Conservation (phyloP, 352 stramenopile species). For the Phytopythium cucurbitacearum region DNA sequence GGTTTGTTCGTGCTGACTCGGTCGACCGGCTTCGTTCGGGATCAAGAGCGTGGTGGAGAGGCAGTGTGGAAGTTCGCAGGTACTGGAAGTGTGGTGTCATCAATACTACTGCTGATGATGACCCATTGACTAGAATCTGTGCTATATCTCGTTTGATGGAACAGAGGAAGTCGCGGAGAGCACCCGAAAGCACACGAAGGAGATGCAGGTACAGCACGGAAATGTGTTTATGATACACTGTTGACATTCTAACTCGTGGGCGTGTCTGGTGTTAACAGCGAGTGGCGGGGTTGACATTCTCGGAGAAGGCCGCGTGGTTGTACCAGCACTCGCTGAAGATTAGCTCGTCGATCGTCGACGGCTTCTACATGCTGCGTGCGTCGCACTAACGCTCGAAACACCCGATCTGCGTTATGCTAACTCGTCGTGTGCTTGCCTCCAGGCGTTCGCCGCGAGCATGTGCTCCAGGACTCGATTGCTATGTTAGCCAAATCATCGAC, state of each 20-base stretch:
- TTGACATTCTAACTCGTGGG: not conserved
- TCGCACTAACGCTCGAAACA: not conserved
- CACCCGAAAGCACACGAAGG: not conserved
- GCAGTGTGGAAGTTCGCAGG: constrained; percentile 7
- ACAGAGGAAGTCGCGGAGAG: not conserved
- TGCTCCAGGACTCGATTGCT: constrained; percentile 66
- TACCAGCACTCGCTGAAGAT: constrained; percentile 61
- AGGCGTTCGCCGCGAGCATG: constrained; percentile 62
- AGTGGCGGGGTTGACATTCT: constrained; percentile 38
- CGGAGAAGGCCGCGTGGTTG: constrained; percentile 65
- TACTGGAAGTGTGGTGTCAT: not conserved
- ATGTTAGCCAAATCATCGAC: constrained; percentile 49
- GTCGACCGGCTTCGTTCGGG: constrained; percentile 27
- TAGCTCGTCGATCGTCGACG: constrained; percentile 42
- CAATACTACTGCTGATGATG: not conserved
- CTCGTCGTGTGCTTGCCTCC: not conserved
- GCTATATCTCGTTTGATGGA: not conserved
- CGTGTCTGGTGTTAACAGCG: constrained; percentile 13
- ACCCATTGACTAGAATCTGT: not conserved
- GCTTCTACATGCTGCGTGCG: constrained; percentile 68
- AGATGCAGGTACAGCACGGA: not conserved
- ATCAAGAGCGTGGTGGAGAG: constrained; percentile 6
- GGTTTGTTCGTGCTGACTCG: constrained; percentile 23
- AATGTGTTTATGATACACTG: not conserved
- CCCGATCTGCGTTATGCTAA: not conserved